Percentiles rank a stretch among this genome's conserved stretches.
These are phyloP conservation scores for Cercospora berteroae DNA, from an alignment of 2,329 filamentous ascomycete genomes.

Conservation along the genomic window DNA sequence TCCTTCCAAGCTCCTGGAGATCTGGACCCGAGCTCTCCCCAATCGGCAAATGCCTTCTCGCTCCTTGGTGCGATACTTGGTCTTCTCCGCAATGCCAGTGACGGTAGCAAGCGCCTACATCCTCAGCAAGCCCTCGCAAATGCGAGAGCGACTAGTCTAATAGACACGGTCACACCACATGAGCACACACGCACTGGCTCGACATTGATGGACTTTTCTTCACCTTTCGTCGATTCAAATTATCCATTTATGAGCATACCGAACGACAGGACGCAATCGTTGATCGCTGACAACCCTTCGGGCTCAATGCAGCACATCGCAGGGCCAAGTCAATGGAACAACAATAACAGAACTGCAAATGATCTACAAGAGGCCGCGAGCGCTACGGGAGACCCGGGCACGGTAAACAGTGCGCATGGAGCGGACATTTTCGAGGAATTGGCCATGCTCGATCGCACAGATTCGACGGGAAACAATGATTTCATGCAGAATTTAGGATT, in stretches of 20 bases:
- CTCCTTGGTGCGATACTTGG: slow-evolving; percentile 16
- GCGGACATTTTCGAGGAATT: slow-evolving; percentile 57
- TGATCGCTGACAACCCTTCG: slow-evolving; percentile 14
- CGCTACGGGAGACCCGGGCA: not conserved
- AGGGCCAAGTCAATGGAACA: slow-evolving; percentile 15
- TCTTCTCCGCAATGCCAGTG: slow-evolving; percentile 25
- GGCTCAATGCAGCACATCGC: slow-evolving; percentile 3
- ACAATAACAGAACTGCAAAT: not conserved
- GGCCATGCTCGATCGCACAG: slow-evolving; percentile 55
- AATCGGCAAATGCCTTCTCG: not conserved
- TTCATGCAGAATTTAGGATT: slow-evolving; percentile 68
- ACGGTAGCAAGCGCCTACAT: slow-evolving; percentile 18
- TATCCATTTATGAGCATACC: slow-evolving; percentile 30
- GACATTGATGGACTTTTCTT: slow-evolving; percentile 8
- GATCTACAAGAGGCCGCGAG: not conserved
- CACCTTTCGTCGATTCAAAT: slow-evolving; percentile 12
- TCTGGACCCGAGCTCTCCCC: not conserved
- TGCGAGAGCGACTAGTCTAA: slow-evolving; percentile 7
- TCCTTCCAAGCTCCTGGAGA: slow-evolving; percentile 16
- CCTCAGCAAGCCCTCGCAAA: slow-evolving; percentile 32
- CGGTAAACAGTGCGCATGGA: slow-evolving; percentile 7
- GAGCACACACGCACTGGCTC: not conserved
- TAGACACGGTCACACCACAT: not conserved
- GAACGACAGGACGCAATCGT: slow-evolving; percentile 19
- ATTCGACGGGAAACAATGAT: slow-evolving; percentile 57